These are phyloP conservation scores for Hysterangium stoloniferum DNA, from an alignment of 768 basidiomycete genomes.

Conservation along the genomic window DNA sequence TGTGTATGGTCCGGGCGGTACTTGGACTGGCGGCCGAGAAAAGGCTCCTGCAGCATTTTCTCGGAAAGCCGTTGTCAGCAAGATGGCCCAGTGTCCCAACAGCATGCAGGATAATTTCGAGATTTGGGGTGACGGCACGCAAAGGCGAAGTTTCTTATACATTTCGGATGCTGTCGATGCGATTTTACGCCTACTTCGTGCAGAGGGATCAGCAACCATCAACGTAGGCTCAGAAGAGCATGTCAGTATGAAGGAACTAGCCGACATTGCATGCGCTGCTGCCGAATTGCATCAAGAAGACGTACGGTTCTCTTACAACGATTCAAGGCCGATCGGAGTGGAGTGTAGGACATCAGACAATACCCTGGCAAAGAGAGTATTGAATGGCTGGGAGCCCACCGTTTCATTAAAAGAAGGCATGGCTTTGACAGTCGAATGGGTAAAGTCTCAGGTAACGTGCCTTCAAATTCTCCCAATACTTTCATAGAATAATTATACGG, in stretches of 20 bases:
- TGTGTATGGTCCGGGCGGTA: slow-evolving; percentile 46
- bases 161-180: slow-evolving; percentile 50
- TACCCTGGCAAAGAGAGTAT: slow-evolving; percentile 20
- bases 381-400: slow-evolving; percentile 37
- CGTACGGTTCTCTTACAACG: slow-evolving; percentile 24
- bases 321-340: slow-evolving; percentile 37
- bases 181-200: slow-evolving; percentile 35
- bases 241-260: slow-evolving; percentile 36
- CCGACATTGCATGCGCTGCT: slow-evolving; percentile 29
- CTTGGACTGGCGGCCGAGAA: slow-evolving; percentile 48
- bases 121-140: slow-evolving; percentile 50
- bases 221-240: slow-evolving; percentile 47
- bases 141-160: slow-evolving; percentile 48
- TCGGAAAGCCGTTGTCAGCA: slow-evolving; percentile 40
- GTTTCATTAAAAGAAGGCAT: slow-evolving; percentile 40
- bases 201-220: slow-evolving; percentile 28
- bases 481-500: no score
- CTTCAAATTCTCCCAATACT: no score
- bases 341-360: slow-evolving; percentile 47
- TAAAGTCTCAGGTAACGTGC: slow-evolving; percentile 27
- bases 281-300: slow-evolving; percentile 23
- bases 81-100: slow-evolving; percentile 14
- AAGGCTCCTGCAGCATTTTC: slow-evolving; percentile 51
- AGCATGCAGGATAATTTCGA: slow-evolving; percentile 37
- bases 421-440: slow-evolving; percentile 40